Conservation (phyloP, 2,329 filamentous ascomycete species). For the Aphanocladium album region DNA sequence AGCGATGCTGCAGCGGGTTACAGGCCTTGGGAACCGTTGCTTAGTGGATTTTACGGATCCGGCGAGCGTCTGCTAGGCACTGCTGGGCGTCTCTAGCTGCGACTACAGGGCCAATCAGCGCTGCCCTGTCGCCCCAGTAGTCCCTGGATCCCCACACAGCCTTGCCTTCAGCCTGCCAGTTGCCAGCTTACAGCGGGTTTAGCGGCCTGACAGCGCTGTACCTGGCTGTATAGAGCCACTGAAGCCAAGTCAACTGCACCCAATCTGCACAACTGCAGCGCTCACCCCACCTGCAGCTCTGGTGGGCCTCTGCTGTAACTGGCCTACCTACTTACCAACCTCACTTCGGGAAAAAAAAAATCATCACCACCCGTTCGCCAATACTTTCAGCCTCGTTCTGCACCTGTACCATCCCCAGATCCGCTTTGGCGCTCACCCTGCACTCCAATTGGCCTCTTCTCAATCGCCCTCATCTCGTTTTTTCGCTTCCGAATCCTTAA, state of each 20-base stretch:
- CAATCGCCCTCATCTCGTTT: neutral
- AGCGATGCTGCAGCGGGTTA: neutral
- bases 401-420: neutral
- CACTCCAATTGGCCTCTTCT: neutral
- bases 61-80: neutral
- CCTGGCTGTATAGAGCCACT: neutral
- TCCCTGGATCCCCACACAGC: constrained; percentile 4
- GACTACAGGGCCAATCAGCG: neutral
- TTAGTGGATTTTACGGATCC: no score
- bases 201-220: neutral
- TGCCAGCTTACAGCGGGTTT: neutral
- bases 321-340: neutral
- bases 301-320: neutral
- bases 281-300: neutral
- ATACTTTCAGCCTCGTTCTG: neutral
- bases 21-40: no score
- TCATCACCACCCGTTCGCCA: neutral
- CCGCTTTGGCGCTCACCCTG: neutral
- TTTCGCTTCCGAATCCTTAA: neutral
- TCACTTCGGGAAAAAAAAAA: constrained; percentile 23
- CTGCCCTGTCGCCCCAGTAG: neutral
- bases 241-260: neutral
- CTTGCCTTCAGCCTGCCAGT: neutral
- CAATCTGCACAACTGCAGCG: neutral
- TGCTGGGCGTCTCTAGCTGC: neutral